Conservation (phyloP, 257 asterid genomes). For the Orobanche coerulescens region DNA sequence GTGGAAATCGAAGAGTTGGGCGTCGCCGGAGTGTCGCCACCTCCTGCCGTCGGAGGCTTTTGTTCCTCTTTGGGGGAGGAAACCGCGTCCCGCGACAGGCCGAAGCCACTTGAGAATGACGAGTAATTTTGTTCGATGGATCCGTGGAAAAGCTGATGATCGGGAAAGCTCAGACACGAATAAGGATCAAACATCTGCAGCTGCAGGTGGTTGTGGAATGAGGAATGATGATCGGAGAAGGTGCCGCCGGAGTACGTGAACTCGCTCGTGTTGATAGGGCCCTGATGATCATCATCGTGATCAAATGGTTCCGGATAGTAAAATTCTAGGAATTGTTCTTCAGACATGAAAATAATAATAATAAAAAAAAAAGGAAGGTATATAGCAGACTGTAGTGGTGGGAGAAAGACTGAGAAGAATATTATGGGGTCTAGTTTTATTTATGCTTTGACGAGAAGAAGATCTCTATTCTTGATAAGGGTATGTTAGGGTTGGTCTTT, state of each 20-base stretch:
- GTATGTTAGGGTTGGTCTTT: slow-evolving; percentile 12
- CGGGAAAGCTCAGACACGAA: slow-evolving; percentile 37
- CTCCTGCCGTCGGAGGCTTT: slow-evolving; percentile 21
- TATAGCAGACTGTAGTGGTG: slow-evolving; percentile 10
- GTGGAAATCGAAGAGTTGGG: slow-evolving; percentile 62
- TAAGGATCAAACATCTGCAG: slow-evolving; percentile 43
- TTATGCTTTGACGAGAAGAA: slow-evolving; percentile 55
- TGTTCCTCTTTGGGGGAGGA: slow-evolving; percentile 12
- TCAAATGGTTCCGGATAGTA: slow-evolving; percentile 47
- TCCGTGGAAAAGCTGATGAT: slow-evolving; percentile 33
- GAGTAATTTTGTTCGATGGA: slow-evolving; percentile 29
- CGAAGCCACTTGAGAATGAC: slow-evolving; percentile 30
- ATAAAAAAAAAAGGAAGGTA: background rate
- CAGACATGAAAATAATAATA: slow-evolving; percentile 41
- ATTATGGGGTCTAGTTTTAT: slow-evolving; percentile 33
- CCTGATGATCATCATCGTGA: slow-evolving; percentile 16
- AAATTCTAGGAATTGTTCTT: slow-evolving; percentile 40
- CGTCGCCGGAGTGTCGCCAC: slow-evolving; percentile 37
- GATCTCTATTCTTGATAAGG: slow-evolving; percentile 38
- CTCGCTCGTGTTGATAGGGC: slow-evolving; percentile 24
- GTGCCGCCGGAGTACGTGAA: background rate
- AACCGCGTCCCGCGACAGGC: slow-evolving; percentile 24
- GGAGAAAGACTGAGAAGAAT: slow-evolving; percentile 24
- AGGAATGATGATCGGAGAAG: too few relatives aligned
- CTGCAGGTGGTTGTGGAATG: slow-evolving; percentile 26